These are phyloP conservation scores for Monsonia emarginata DNA, from an alignment of 441 rosid species.

Conservation along the genomic window DNA sequence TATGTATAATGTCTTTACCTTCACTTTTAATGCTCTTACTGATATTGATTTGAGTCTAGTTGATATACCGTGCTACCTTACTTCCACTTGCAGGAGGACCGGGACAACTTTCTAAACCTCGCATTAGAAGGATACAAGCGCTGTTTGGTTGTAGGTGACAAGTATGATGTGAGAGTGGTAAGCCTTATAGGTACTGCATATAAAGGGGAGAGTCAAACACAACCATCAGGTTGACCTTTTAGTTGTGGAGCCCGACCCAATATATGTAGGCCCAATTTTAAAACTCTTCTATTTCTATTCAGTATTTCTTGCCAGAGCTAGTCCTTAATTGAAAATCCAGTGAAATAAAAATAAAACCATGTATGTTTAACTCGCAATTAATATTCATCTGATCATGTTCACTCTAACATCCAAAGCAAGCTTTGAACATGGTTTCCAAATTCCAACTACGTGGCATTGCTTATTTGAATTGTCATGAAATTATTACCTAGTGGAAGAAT, in stretches of 20 bases:
- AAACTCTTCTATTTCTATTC: too few species aligned
- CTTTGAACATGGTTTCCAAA: conserved; percentile 1
- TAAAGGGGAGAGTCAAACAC: too few species aligned
- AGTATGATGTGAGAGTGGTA: conserved; percentile 96
- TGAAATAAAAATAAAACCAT: neutral
- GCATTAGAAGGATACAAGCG: conserved; percentile 89
- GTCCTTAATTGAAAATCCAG: neutral
- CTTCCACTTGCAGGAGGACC: conserved; percentile 57
- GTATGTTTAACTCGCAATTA: neutral
- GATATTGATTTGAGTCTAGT: neutral
- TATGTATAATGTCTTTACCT: neutral
- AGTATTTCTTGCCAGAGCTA: neutral
- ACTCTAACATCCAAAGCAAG: neutral
- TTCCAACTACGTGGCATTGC: neutral
- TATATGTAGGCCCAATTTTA: too few species aligned
- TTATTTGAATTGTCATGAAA: neutral
- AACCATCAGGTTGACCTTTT: too few species aligned
- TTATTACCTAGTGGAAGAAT: neutral
- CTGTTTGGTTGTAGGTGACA: conserved; percentile 80
- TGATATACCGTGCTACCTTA: conserved; percentile 15
- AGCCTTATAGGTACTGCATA: conserved; percentile 14
- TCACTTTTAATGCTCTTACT: conserved; percentile 4
- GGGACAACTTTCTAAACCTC: conserved; percentile 76
- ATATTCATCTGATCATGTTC: neutral
- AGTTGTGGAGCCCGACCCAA: too few species aligned